phyloP scores from a whole-genome alignment of 352 stramenopile species.

The Pilasporangium apinafurcum region DNA sequence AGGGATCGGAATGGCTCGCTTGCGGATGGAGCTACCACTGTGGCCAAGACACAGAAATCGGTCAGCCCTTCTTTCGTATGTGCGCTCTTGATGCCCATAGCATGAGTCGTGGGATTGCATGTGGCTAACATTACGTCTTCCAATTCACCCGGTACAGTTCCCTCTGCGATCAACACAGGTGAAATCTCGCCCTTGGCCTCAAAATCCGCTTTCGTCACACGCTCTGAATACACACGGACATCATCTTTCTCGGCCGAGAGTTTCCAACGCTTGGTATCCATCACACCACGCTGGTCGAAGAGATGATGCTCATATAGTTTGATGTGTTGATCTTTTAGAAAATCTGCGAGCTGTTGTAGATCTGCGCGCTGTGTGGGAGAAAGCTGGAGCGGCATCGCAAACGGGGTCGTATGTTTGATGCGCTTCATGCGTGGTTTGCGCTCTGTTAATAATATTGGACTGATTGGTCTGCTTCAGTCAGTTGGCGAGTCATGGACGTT shows the following conservation, averaged over 20 bases:
- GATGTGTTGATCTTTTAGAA: too few species aligned
- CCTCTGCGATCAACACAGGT: conserved; percentile 18
- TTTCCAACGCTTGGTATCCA: conserved; percentile 47
- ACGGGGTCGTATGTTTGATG: too few species aligned
- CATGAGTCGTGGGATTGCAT: conserved; percentile 17
- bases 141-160: conserved; percentile 19
- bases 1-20: conserved; percentile 11
- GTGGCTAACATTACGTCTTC: conserved; percentile 39
- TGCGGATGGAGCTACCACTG: conserved; percentile 3
- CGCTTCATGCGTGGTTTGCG: too few species aligned
- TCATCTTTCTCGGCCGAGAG: conserved; percentile 29
- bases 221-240: conserved; percentile 9
- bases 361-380: too few species aligned
- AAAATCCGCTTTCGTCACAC: not conserved
- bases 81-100: conserved; percentile 26
- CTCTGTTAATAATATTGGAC: too few species aligned
- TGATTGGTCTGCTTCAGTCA: too few species aligned
- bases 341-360: too few species aligned
- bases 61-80: conserved; percentile 36
- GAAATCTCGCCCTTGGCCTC: too few species aligned
- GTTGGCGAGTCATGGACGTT: too few species aligned
- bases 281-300: conserved; percentile 12
- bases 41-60: conserved; percentile 20
- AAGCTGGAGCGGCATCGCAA: too few species aligned
- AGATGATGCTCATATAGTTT: conserved; percentile 39